Evolutionary conservation across 805 yeast genomes (phyloP), one percentile per base, ranked within the genome.

Genomic region (Aciculoconidium aculeatum): DNA sequence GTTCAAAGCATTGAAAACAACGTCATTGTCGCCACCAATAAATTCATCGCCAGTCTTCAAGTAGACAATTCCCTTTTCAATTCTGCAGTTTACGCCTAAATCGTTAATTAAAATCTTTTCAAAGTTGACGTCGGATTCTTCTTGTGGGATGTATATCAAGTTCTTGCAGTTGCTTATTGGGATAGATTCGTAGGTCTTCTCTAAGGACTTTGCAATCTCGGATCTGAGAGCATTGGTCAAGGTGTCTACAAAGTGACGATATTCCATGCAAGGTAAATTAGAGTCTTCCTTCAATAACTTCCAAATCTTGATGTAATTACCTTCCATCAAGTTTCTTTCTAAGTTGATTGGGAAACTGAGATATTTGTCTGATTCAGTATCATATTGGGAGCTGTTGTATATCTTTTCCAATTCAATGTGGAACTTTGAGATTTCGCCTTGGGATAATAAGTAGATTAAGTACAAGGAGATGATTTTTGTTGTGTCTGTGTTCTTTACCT

Each of bases 241-340:
- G 12, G 82, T 77, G 34, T 72, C 77, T 35, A 86, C 81, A 55
- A 90, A 84, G 26, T 84, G 70, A 35, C 72, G 72, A 55, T 78
- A 88, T 54, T 92, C 97, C 34, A 77, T 73, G 41, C 77, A 70
- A 15, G 80, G 78, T 41, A 79, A 76, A 46, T 61, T 62, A 21
- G 60, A 44, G 31, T 66, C 65, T 36, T 75, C 72, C 30, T 78
- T 75, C 40, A 82, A 69, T 32, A 83, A 69, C 43, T 75, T 79
- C 81, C 92, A 83, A 25, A 88, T 90, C 56, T 84, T 84, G 55
- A 86, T 92, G 58, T 88, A 92, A 41, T 90, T 82, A 23, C 98
- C 98, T 60, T 92, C 97, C 80, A 90, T 86, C 41, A 92, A 72
- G 81, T 94, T 85, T 41, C 84, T 78, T 55, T 92, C 97, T 45